Base-by-base conservation (phyloP, 495 filamentous ascomycete genomes). In the Friedmanniomyces simplex region DNA sequence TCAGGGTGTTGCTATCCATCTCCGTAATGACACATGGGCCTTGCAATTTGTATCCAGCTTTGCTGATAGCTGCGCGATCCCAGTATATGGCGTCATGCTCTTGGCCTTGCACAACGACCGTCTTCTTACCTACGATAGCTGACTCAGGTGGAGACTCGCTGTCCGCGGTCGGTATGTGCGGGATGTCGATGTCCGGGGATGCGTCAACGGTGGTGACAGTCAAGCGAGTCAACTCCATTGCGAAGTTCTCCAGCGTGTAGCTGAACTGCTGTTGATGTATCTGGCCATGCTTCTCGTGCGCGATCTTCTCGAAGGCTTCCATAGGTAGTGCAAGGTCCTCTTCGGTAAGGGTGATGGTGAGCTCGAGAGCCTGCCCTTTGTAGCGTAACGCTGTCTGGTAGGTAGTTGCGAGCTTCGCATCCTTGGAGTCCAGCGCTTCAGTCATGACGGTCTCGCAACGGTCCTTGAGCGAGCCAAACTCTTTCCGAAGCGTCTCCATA, bases 1-100 rank as follows among this genome's bases (percentile, higher is more conserved):
- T 73, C 0, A 77, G 59, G 0, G 75, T 77, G 59, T 77, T 79
- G 52, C 73, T 76, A 55, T 77, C 76, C 72, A 76, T 77, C 42
- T 79, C 74, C 3, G 69, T 72, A 46, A 79, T 65, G 25, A 77
- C 71, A 41, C 74, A 77, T 8, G 76, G 76, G 0, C 76, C 76
- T 0, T 54, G n/a, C 3, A 77, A 36, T 26, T 59, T 67, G 5
- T 72, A 57, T 6, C 74, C 74, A 13, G 73, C 63, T 26, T 68
- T 66, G 37, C 49, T 72, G 47, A 77, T 65, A 30, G 70, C 68
- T n/a, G 68, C 53, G 12, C 76, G 72, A 42, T 76, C 67, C 74
- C 75, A 77, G 21, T 76, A 52, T 0, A 66, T 69, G 1, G 73
- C 74, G n/a, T 66, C 58, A 28, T 68, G 60, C 25, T 70, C 57